Conservation (phyloP, 2,329 filamentous ascomycete species). For the Ophiostoma tasmaniense region DNA sequence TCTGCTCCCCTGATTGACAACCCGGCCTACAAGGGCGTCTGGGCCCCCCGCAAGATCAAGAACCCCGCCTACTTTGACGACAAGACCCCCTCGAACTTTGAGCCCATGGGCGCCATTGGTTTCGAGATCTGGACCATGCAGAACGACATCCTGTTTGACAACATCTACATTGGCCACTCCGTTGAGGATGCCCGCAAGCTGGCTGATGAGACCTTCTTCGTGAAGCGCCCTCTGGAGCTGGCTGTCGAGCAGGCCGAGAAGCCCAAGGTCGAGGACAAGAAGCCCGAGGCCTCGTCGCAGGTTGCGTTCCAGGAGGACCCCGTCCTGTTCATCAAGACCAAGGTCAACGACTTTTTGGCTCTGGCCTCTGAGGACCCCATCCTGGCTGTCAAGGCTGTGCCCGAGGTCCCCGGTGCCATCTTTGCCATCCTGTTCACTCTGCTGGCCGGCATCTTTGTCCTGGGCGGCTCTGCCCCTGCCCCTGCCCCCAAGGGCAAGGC, state of each 20-base stretch:
- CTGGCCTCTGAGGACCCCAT: constrained; percentile 75
- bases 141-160: constrained; percentile 96
- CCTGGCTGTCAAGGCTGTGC: constrained; percentile 78
- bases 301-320: constrained; percentile 89
- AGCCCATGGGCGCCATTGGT: constrained; percentile 96
- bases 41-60: constrained; percentile 90
- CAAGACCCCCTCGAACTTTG: constrained; percentile 91
- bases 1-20: constrained; percentile 87
- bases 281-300: constrained; percentile 62
- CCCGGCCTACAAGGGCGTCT: constrained; percentile 93
- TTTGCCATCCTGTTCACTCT: constrained; percentile 65
- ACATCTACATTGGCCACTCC: constrained; percentile 99
- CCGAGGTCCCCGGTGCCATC: constrained; percentile 79
- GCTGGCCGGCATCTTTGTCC: constrained; percentile 46
- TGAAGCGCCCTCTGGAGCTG: constrained; percentile 80
- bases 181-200: constrained; percentile 84
- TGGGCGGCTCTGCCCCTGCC: constrained; percentile 56
- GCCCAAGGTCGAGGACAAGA: constrained; percentile 60
- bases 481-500: constrained; percentile 49
- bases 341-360: constrained; percentile 81
- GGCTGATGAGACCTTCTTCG: constrained; percentile 77
- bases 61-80: constrained; percentile 97
- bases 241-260: constrained; percentile 67
- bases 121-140: constrained; percentile 99
- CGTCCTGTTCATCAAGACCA: constrained; percentile 79